Evolutionary conservation across 495 filamentous ascomycete genomes (phyloP).

Genomic region (Penicillium coffeae): DNA sequence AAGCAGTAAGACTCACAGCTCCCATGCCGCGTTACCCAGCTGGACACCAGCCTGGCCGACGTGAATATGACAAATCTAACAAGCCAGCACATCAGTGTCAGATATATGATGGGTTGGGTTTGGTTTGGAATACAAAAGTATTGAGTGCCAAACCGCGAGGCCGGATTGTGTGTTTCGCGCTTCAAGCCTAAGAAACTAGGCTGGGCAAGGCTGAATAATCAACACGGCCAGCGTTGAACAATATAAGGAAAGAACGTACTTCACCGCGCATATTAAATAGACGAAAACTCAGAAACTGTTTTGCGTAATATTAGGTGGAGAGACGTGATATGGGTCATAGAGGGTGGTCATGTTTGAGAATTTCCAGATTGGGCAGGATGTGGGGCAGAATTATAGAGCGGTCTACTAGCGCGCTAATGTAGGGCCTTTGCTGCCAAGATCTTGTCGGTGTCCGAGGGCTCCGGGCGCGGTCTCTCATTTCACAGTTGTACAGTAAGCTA

Average conservation of each 20-base stretch:
- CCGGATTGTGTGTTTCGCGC: background rate
- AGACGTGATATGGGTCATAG: too few relatives aligned
- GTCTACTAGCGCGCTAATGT: too few relatives aligned
- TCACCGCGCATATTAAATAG: slow-evolving; percentile 36
- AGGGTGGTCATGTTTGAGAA: too few relatives aligned
- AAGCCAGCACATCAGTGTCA: slow-evolving; percentile 6
- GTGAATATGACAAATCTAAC: slow-evolving; percentile 81
- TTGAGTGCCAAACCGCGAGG: background rate
- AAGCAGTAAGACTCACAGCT: slow-evolving; percentile 91
- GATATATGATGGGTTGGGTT: too few relatives aligned
- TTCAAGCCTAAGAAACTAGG: slow-evolving; percentile 17
- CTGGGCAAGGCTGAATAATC: slow-evolving; percentile 8
- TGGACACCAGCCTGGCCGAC: slow-evolving; percentile 91
- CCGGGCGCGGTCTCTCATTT: too few relatives aligned
- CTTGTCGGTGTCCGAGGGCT: too few relatives aligned
- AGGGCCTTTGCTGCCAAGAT: too few relatives aligned
- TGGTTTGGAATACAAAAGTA: background rate
- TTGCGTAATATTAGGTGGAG: too few relatives aligned
- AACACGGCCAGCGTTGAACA: slow-evolving; percentile 3
- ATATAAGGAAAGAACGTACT: slow-evolving; percentile 16
- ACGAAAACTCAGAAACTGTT: too few relatives aligned
- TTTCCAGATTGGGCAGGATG: too few relatives aligned
- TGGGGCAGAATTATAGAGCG: too few relatives aligned
- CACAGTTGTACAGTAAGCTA: too few relatives aligned
- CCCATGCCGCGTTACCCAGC: slow-evolving; percentile 93